Evolutionary conservation across 805 yeast species (phyloP).

Genomic region (Grigorovia humatica): DNA sequence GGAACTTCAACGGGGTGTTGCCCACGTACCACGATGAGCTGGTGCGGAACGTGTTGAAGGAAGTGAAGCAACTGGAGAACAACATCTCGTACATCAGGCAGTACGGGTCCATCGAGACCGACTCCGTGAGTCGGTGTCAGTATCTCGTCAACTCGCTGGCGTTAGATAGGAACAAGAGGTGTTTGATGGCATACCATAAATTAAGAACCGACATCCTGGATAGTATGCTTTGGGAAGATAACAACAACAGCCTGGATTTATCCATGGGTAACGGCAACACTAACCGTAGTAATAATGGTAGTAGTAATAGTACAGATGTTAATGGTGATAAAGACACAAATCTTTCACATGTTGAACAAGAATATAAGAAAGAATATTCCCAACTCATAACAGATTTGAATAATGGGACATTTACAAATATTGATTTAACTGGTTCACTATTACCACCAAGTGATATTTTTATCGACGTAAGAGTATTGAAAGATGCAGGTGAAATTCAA

Average conservation of each 20-base stretch:
- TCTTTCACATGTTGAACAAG: slow-evolving; percentile 69
- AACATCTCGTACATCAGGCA: slow-evolving; percentile 42
- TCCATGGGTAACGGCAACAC: slow-evolving; percentile 4
- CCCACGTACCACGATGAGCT: slow-evolving; percentile 68
- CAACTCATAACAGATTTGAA: slow-evolving; percentile 67
- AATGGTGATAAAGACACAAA: slow-evolving; percentile 30
- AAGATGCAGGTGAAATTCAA: slow-evolving; percentile 94
- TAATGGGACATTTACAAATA: slow-evolving; percentile 59
- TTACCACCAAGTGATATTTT: slow-evolving; percentile 88
- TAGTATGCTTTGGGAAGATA: slow-evolving; percentile 61
- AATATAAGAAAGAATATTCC: slow-evolving; percentile 60
- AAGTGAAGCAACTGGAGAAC: slow-evolving; percentile 51
- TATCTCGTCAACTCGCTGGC: slow-evolving; percentile 50
- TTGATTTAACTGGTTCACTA: slow-evolving; percentile 81
- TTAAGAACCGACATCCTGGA: slow-evolving; percentile 59
- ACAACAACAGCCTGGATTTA: slow-evolving; percentile 27
- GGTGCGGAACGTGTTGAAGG: slow-evolving; percentile 60
- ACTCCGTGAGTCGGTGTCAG: slow-evolving; percentile 49
- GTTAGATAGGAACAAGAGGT: slow-evolving; percentile 81
- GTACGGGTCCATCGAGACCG: slow-evolving; percentile 22
- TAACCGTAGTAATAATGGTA: slow-evolving; percentile 8
- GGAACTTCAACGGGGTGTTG: slow-evolving; percentile 9
- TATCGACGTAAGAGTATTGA: slow-evolving; percentile 84
- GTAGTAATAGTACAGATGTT: slow-evolving; percentile 4
- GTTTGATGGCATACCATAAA: slow-evolving; percentile 74